Conservation (phyloP, 2,329 filamentous ascomycete species). For the Dothideomycetes sp. region DNA sequence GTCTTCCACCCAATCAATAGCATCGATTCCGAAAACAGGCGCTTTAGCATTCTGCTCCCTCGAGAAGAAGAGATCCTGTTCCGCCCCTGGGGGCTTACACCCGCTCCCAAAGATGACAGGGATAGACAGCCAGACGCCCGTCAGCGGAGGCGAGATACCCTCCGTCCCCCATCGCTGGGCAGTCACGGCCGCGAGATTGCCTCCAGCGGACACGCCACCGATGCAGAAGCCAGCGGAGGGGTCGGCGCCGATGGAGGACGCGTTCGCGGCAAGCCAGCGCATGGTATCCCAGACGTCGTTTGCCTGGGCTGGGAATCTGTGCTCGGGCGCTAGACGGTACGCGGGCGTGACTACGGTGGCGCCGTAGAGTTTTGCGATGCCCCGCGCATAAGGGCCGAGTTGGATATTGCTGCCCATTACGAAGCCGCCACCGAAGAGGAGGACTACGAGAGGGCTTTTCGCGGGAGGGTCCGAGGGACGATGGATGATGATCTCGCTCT, state of each 20-base stretch:
- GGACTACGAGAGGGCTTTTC: conserved; percentile 14
- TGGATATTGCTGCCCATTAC: conserved; percentile 16
- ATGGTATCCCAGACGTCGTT: conserved; percentile 38
- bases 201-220: conserved; percentile 39
- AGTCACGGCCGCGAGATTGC: conserved; percentile 27
- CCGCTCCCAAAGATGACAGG: conserved; percentile 24
- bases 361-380: conserved; percentile 17
- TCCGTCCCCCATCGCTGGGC: conserved; percentile 31
- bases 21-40: conserved; percentile 20
- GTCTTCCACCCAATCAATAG: conserved; percentile 16
- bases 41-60: conserved; percentile 31
- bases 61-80: conserved; percentile 27
- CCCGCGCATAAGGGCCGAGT: conserved; percentile 12
- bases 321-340: conserved; percentile 41
- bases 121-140: conserved; percentile 37
- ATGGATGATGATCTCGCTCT: conserved; percentile 23
- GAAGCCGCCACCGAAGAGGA: conserved; percentile 19
- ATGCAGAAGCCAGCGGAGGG: conserved; percentile 36
- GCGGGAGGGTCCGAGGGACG: conserved; percentile 11
- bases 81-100: conserved; percentile 26
- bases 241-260: conserved; percentile 27
- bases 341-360: conserved; percentile 31
- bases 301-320: conserved; percentile 37
- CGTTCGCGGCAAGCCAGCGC: conserved; percentile 32
- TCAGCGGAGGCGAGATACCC: conserved; percentile 31